Evolutionary conservation across 257 asterid species (phyloP).

Genomic region (Handroanthus guayacan): DNA sequence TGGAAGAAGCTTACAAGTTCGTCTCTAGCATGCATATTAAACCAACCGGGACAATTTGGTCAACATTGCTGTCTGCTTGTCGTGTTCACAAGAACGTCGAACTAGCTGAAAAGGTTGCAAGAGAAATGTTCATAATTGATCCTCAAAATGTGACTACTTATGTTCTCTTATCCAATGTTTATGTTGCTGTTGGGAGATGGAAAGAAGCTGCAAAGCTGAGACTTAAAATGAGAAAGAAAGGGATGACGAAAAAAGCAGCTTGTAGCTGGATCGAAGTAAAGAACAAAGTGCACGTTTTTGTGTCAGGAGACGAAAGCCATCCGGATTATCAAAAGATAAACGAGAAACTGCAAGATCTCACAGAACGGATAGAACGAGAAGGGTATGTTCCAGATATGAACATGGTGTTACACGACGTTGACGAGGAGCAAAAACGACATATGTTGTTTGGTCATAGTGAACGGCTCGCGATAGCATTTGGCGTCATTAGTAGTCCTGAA

Average conservation of each 20-base stretch:
- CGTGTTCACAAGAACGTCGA: slow-evolving; percentile 81
- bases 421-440: slow-evolving; percentile 64
- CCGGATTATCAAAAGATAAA: slow-evolving; percentile 58
- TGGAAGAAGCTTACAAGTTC: slow-evolving; percentile 76
- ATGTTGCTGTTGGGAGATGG: slow-evolving; percentile 76
- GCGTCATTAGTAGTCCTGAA: slow-evolving; percentile 59
- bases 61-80: slow-evolving; percentile 82
- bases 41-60: slow-evolving; percentile 80
- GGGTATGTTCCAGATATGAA: slow-evolving; percentile 65
- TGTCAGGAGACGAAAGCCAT: slow-evolving; percentile 72
- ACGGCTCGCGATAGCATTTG: slow-evolving; percentile 67
- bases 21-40: slow-evolving; percentile 61
- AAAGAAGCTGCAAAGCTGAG: slow-evolving; percentile 75
- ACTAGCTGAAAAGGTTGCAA: slow-evolving; percentile 79
- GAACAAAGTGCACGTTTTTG: slow-evolving; percentile 68
- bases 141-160: slow-evolving; percentile 62
- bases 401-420: slow-evolving; percentile 63
- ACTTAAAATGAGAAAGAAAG: slow-evolving; percentile 59
- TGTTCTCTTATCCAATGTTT: slow-evolving; percentile 73
- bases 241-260: slow-evolving; percentile 69
- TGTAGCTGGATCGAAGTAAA: slow-evolving; percentile 90
- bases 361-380: slow-evolving; percentile 55
- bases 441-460: slow-evolving; percentile 58
- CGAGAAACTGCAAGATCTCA: slow-evolving; percentile 52
- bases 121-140: slow-evolving; percentile 63